These are phyloP conservation scores for Xylariaceae sp. DNA, from an alignment of 2,329 filamentous ascomycete species.

Conservation along the genomic window DNA sequence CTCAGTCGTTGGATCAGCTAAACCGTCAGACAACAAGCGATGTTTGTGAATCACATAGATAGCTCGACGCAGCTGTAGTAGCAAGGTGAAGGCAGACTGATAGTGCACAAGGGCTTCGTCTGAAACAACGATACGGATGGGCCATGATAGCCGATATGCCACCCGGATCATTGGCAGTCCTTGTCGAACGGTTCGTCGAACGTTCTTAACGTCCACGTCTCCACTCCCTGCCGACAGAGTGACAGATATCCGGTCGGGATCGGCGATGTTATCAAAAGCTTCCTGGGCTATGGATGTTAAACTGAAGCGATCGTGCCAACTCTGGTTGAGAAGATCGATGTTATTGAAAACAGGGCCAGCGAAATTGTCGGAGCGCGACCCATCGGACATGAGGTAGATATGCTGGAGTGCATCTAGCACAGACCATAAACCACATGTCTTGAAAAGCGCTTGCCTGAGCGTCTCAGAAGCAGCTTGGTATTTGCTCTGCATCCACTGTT, in stretches of 20 bases:
- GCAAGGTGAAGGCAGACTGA: conserved; percentile 63
- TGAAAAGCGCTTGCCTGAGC: conserved; percentile 59
- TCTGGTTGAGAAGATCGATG: conserved; percentile 51
- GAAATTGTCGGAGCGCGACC: conserved; percentile 58
- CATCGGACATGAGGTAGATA: conserved; percentile 72
- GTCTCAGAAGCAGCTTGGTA: conserved; percentile 61
- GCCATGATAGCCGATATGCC: conserved; percentile 60
- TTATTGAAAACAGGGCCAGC: conserved; percentile 65
- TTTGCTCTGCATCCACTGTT: conserved; percentile 68
- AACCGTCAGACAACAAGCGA: conserved; percentile 34
- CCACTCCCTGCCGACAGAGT: conserved; percentile 36
- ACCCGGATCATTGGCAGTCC: conserved; percentile 57
- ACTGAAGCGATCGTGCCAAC: conserved; percentile 76
- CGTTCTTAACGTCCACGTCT: conserved; percentile 35
- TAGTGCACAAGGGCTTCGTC: conserved; percentile 58
- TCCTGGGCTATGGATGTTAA: conserved; percentile 72
- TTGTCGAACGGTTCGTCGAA: conserved; percentile 51
- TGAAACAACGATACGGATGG: conserved; percentile 65
- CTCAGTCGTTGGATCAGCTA: conserved; percentile 32
- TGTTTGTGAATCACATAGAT: conserved; percentile 56
- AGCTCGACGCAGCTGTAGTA: conserved; percentile 71
- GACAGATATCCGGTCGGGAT: conserved; percentile 56
- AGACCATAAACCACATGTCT: conserved; percentile 58
- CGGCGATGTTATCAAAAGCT: conserved; percentile 53
- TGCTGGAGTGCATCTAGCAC: conserved; percentile 60